Conservation (phyloP, 371 early-diverging fungal species). For the Apophysomyces variabilis region DNA sequence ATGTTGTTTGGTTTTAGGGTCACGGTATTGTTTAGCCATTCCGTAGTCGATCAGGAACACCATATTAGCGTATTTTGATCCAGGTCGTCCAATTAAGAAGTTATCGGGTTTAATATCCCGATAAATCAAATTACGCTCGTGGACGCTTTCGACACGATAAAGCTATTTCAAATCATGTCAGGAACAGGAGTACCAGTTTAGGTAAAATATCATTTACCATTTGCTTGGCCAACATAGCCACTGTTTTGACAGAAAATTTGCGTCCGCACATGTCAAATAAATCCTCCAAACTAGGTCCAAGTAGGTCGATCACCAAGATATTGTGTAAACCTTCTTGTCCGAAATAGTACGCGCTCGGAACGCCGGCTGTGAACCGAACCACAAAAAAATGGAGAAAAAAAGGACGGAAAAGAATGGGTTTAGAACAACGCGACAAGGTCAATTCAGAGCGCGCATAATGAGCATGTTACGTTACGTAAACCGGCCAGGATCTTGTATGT, state of each 20-base stretch:
- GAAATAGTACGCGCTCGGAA: slow-evolving; percentile 88
- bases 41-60: slow-evolving; percentile 88
- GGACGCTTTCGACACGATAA: slow-evolving; percentile 87
- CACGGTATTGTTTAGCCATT: slow-evolving; percentile 88
- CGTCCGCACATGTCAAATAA: slow-evolving; percentile 92
- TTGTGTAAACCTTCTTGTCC: slow-evolving; percentile 93
- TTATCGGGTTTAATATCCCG: slow-evolving; percentile 99
- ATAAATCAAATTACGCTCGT: slow-evolving; percentile 93
- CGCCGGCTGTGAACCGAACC: slow-evolving; percentile 63
- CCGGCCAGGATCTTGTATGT: slow-evolving; percentile 88
- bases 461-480: slow-evolving; percentile 60
- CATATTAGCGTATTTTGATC: slow-evolving; percentile 51
- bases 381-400: slow-evolving; percentile 18
- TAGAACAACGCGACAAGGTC: slow-evolving; percentile 13
- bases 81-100: slow-evolving; percentile 83
- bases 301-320: slow-evolving; percentile 90
- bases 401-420: not conserved
- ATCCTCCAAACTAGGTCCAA: slow-evolving; percentile 94
- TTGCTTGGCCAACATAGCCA: slow-evolving; percentile 92
- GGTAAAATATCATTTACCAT: slow-evolving; percentile 61
- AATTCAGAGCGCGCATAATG: slow-evolving; percentile 44
- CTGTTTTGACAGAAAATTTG: slow-evolving; percentile 89
- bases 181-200: not conserved
- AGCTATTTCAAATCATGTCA: slow-evolving; percentile 51
- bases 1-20: slow-evolving; percentile 83